Base-by-base conservation (phyloP, 2,329 filamentous ascomycete species). In the Fusarium nematophilum region DNA sequence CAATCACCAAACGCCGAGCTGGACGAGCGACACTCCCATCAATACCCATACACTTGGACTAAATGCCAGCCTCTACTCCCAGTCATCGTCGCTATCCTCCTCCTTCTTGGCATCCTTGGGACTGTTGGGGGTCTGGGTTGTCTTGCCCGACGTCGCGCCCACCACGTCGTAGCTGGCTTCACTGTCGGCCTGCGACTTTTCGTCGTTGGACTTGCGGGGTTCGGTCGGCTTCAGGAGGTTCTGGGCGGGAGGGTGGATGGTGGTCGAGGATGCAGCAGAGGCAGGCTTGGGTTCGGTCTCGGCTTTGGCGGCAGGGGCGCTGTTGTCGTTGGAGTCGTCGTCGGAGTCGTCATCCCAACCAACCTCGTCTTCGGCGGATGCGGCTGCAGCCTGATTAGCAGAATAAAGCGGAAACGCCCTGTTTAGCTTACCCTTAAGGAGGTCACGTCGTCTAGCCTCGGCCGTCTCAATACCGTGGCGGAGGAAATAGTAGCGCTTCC, bases 111-210 rank as follows among this genome's bases (percentile, higher is more conserved):
- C 68, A 27, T 84, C 85, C 72, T 86, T 87, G 21, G 86, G 86
- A 71, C 86, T 88, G 72, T 78, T 85, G 18, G 92, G 90, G 14
- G 92, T 89, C 63, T 91, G 90, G 73, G 91, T 97, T 30, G 89
- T 87, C 37, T 86, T 85, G 42, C 90, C 91, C 45, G 90, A 93
- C 38, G 87, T 81, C 6, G 89, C 88, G 7, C 90, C 90, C 38
- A 99, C 92, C 27, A 99, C 84, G 73, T 99, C 95, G 74, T 99
- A 99, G 78, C 93, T 97, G 14, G 92, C 92, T 68, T 99, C 95
- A 73, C 94, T 97, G 69, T 95, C 95, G 7, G 93, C 88, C 66
- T 95, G 91, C 21, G 91, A 96, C 73, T 94, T 93, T 73, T 93
- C 90, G 70, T 97, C 93, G 69, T 96, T 90, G 21, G 93, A 96